A percentile compares a stretch with the other conserved stretches of the same genome.
These are phyloP conservation scores for Cinnamomum micranthum DNA, from an alignment of 164 flowering plant species.

Conservation along the genomic window DNA sequence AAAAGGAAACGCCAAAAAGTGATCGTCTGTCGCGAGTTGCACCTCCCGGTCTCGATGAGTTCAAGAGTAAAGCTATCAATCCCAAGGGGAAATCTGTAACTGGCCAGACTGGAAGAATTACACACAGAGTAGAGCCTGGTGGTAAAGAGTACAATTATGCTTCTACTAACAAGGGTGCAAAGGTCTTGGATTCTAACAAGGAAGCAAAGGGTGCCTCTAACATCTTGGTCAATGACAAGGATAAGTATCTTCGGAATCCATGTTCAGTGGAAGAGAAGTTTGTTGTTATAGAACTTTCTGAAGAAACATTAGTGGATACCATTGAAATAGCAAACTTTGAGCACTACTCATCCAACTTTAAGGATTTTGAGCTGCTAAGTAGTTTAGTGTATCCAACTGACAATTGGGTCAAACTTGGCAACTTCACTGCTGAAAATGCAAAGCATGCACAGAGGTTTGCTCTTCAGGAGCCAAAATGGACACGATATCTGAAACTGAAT, in stretches of 20 bases:
- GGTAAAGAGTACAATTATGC: constrained; percentile 93
- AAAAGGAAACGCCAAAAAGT: constrained; percentile 31
- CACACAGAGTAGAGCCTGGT: constrained; percentile 81
- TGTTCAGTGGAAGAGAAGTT: constrained; percentile 92
- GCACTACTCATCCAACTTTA: constrained; percentile 86
- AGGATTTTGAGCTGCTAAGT: constrained; percentile 82
- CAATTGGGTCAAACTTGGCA: constrained; percentile 72
- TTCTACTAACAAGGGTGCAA: constrained; percentile 92
- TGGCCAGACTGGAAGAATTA: constrained; percentile 51
- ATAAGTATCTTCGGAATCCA: constrained; percentile 92
- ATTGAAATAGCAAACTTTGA: constrained; percentile 89
- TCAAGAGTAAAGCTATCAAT: constrained; percentile 68
- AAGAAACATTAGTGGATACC: constrained; percentile 86
- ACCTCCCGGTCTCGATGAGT: constrained; percentile 81
- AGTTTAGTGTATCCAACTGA: constrained; percentile 87
- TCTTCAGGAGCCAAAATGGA: constrained; percentile 91
- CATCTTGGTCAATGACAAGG: constrained; percentile 78
- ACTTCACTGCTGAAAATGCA: constrained; percentile 74
- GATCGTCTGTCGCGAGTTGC: constrained; percentile 47
- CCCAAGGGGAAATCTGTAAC: constrained; percentile 43
- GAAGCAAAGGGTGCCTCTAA: constrained; percentile 92
- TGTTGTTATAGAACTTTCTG: constrained; percentile 90
- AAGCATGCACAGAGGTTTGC: constrained; percentile 78
- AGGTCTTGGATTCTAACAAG: constrained; percentile 76
- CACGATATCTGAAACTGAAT: constrained; percentile 73